Evolutionary conservation across 2,329 filamentous ascomycete species (phyloP).

Genomic region (Lachnellula cervina): DNA sequence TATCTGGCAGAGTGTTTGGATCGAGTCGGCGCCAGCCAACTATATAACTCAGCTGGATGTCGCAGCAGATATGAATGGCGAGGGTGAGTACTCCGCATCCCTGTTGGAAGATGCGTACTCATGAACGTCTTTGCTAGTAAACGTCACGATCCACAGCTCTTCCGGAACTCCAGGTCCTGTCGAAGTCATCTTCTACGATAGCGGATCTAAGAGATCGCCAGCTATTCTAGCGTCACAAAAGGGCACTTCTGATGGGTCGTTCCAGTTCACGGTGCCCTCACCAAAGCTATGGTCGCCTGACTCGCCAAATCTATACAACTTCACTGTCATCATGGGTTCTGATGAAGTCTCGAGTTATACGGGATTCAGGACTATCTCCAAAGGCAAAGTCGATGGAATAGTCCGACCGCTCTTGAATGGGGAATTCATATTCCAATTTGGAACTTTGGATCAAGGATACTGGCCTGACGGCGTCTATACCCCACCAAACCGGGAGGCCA

Average conservation of each 20-base stretch:
- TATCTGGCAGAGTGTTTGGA: conserved; percentile 71
- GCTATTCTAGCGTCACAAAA: conserved; percentile 30
- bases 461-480: conserved; percentile 67
- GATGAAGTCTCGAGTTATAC: conserved; percentile 61
- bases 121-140: conserved; percentile 37
- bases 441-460: conserved; percentile 65
- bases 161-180: conserved; percentile 28
- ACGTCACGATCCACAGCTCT: conserved; percentile 49
- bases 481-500: conserved; percentile 60
- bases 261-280: conserved; percentile 50
- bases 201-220: background rate
- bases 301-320: conserved; percentile 58
- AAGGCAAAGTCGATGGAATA: conserved; percentile 49
- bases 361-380: conserved; percentile 61
- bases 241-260: conserved; percentile 44
- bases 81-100: conserved; percentile 35
- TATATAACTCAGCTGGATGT: conserved; percentile 42
- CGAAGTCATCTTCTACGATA: conserved; percentile 5
- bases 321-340: conserved; percentile 48
- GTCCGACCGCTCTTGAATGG: conserved; percentile 51
- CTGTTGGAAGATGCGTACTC: background rate
- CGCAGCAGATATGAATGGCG: conserved; percentile 50
- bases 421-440: conserved; percentile 63
- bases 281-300: conserved; percentile 62
- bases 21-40: conserved; percentile 55